Conservation (phyloP, 768 basidiomycete species). For the Kwoniella sp. region DNA sequence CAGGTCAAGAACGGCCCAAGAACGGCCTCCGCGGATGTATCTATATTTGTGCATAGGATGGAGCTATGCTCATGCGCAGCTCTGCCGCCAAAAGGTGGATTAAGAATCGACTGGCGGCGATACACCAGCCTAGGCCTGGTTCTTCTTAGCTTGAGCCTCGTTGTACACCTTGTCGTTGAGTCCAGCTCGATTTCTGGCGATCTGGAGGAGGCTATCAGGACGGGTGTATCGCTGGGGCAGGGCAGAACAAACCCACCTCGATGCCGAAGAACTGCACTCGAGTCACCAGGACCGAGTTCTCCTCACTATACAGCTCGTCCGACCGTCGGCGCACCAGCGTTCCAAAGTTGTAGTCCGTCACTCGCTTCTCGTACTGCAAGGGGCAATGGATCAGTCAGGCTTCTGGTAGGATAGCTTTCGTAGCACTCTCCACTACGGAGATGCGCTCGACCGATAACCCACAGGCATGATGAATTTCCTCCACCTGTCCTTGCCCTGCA, state of each 20-base stretch:
- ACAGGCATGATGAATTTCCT: conserved; percentile 68
- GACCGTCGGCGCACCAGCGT: conserved; percentile 82
- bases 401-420: too few species aligned
- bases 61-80: too few species aligned
- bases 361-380: conserved; percentile 74
- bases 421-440: neutral
- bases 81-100: too few species aligned
- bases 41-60: too few species aligned
- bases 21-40: too few species aligned
- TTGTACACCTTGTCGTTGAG: conserved; percentile 84
- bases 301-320: conserved; percentile 75
- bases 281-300: conserved; percentile 88
- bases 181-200: conserved; percentile 83
- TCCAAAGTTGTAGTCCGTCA: conserved; percentile 95
- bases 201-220: conserved; percentile 53
- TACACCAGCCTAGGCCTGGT: conserved; percentile 2
- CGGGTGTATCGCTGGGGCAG: neutral
- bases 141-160: conserved; percentile 66
- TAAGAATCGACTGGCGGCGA: too few species aligned
- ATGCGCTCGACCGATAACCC: neutral
- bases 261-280: conserved; percentile 77
- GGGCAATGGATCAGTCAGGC: neutral
- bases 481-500: conserved; percentile 84
- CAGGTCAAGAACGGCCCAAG: too few species aligned
- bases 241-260: conserved; percentile 58